A percentile compares a stretch with the other conserved stretches of the same genome.
Evolutionary conservation across 1,284 basidiomycete genomes (phyloP).

Genomic region (Ceratobasidium sp.): DNA sequence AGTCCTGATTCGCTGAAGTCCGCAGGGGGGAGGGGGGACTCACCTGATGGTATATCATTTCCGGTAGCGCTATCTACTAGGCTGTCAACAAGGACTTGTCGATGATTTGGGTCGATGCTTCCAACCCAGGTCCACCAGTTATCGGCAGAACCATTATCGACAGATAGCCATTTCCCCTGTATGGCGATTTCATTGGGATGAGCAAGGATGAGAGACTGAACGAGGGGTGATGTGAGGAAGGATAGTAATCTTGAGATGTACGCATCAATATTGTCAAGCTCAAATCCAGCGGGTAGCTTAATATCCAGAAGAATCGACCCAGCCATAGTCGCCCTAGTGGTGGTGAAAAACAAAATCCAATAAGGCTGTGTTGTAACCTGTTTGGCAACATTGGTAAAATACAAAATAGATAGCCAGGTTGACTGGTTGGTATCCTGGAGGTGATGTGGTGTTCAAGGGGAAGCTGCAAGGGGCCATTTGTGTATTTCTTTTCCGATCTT

Average conservation of each 20-base stretch:
- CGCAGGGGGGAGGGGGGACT: not conserved
- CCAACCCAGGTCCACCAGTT: slow-evolving; percentile 32
- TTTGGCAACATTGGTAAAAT: not conserved
- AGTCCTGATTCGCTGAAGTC: not conserved
- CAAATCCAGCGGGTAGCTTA: slow-evolving; percentile 11
- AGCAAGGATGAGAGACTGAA: slow-evolving; percentile 13
- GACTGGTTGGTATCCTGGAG: too few species aligned
- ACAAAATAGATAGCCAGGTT: not conserved
- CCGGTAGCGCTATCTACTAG: slow-evolving; percentile 8
- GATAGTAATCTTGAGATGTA: slow-evolving; percentile 21
- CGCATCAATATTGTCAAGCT: not conserved
- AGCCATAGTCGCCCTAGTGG: not conserved
- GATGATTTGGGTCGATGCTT: not conserved
- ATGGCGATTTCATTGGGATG: slow-evolving; percentile 33
- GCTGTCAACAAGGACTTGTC: not conserved
- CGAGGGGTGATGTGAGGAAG: slow-evolving; percentile 15
- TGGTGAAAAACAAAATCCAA: not conserved
- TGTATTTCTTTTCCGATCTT: slow-evolving; percentile 71
- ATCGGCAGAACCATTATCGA: not conserved
- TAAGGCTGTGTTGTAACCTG: not conserved
- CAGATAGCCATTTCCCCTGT: not conserved
- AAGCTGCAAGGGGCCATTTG: slow-evolving; percentile 22
- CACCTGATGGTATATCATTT: not conserved
- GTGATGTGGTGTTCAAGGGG: too few species aligned
- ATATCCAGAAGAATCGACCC: not conserved